Percentiles rank a stretch among this genome's conserved stretches.
phyloP scores from a whole-genome alignment of 2,329 filamentous ascomycete genomes.

The Ceratocystis albifundus region DNA sequence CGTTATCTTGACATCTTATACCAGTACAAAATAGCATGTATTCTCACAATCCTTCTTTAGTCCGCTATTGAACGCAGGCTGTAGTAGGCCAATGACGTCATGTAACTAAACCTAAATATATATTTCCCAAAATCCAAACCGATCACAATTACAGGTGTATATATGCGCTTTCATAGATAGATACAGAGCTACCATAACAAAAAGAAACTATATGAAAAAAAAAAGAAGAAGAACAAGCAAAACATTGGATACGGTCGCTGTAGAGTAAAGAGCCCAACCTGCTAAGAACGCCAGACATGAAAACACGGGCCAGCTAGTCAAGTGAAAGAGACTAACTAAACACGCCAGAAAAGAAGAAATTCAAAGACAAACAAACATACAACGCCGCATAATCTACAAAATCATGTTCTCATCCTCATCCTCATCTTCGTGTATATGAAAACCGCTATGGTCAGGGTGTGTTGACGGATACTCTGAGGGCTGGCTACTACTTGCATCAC shows the following conservation, averaged over 20 bases:
- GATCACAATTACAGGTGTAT: not conserved
- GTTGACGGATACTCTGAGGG: conserved; percentile 48
- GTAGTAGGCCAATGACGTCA: not conserved
- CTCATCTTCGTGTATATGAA: conserved; percentile 35
- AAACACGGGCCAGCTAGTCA: not conserved
- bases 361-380: not conserved
- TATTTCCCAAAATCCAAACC: not conserved
- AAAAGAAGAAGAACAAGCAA: not conserved
- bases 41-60: not conserved
- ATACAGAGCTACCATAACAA: not conserved
- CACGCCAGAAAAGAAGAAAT: conserved; percentile 6
- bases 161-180: not conserved
- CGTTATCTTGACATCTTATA: not conserved
- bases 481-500: conserved; percentile 34
- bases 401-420: conserved; percentile 24
- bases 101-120: not conserved
- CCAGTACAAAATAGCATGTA: conserved; percentile 2
- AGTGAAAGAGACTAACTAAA: not conserved
- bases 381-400: conserved; percentile 10
- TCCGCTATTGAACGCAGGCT: not conserved
- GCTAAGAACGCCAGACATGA: not conserved
- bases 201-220: not conserved
- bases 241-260: conserved; percentile 1
- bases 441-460: conserved; percentile 32
- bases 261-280: not conserved